Evolutionary conservation across 2,329 filamentous ascomycete species (phyloP).

Genomic region (Curvularia sp.): DNA sequence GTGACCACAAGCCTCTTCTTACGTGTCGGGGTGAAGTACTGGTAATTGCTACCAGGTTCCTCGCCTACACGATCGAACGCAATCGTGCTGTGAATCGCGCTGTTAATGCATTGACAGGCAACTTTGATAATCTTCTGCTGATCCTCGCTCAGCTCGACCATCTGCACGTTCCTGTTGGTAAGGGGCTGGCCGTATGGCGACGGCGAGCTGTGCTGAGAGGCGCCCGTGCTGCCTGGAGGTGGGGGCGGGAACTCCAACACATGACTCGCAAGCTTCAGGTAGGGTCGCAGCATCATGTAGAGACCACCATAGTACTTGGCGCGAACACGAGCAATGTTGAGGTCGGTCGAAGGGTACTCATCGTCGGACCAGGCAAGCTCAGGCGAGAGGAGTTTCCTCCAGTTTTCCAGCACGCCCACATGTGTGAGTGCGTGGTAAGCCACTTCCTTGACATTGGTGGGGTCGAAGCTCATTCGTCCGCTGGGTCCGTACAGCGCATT

Average conservation of each 20-base stretch:
- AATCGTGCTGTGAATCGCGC: conserved; percentile 82
- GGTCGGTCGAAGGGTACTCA: conserved; percentile 75
- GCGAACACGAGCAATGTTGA: conserved; percentile 81
- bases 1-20: conserved; percentile 77
- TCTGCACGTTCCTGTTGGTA: conserved; percentile 31
- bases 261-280: conserved; percentile 68
- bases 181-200: conserved; percentile 48
- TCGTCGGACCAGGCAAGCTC: conserved; percentile 68
- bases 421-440: conserved; percentile 38
- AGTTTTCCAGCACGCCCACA: conserved; percentile 59
- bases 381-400: conserved; percentile 59
- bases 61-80: conserved; percentile 73
- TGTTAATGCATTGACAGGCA: conserved; percentile 51
- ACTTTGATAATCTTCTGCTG: conserved; percentile 38
- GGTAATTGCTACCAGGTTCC: conserved; percentile 31
- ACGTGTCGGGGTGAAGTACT: conserved; percentile 63
- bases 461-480: conserved; percentile 45
- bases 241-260: conserved; percentile 50
- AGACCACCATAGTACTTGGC: conserved; percentile 95
- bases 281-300: conserved; percentile 87
- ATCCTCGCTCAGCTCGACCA: conserved; percentile 38
- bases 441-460: conserved; percentile 40
- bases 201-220: conserved; percentile 58
- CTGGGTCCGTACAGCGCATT: conserved; percentile 59
- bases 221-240: conserved; percentile 23